These are phyloP conservation scores for Didymella arachidicola DNA, from an alignment of 2,329 filamentous ascomycete species.

Conservation along the genomic window DNA sequence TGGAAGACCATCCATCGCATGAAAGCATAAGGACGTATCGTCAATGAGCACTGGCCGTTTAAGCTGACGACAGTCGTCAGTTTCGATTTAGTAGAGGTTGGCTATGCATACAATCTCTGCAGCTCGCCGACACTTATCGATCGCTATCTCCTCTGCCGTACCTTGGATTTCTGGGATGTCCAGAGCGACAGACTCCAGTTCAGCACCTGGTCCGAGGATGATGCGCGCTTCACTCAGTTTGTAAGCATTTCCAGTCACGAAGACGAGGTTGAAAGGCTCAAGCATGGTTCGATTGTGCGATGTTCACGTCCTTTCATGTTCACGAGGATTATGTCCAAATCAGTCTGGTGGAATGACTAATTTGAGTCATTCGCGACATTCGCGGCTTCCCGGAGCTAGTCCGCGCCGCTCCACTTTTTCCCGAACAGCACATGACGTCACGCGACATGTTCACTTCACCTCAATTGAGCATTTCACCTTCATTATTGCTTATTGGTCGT, in stretches of 20 bases:
- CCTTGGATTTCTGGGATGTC: neutral
- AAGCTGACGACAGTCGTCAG: neutral
- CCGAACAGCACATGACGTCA: neutral
- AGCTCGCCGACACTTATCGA: neutral
- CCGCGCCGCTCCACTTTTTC: neutral
- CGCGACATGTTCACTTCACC: neutral
- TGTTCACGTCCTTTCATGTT: neutral
- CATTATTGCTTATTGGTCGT: neutral
- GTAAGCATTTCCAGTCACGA: neutral
- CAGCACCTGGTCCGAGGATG: neutral
- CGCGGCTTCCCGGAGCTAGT: neutral
- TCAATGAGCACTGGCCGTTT: constrained; percentile 1
- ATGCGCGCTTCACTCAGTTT: neutral
- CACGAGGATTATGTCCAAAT: neutral
- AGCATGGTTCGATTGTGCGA: neutral
- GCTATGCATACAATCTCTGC: neutral
- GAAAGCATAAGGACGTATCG: neutral
- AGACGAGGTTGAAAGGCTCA: constrained; percentile 1
- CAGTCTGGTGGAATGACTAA: neutral
- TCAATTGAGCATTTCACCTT: neutral
- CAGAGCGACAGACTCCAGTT: neutral
- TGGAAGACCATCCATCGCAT: neutral
- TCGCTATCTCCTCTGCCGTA: neutral
- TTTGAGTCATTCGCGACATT: neutral
- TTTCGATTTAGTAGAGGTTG: no score